Conservation (phyloP, 345 rosid genomes). For the Ailanthus altissimus region DNA sequence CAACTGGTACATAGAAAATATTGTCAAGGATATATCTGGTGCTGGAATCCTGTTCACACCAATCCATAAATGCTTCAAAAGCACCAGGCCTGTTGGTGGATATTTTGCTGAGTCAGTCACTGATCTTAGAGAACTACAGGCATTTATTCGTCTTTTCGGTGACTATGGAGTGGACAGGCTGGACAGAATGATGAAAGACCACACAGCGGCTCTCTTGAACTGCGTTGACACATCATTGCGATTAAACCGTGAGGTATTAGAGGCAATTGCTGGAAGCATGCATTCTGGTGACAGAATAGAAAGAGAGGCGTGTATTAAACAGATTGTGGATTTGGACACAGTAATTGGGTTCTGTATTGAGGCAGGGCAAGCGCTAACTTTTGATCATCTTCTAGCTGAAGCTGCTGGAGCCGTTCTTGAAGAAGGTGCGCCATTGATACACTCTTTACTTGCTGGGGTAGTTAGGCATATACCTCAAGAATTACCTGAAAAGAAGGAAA, state of each 20-base stretch:
- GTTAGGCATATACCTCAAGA: slow-evolving; percentile 84
- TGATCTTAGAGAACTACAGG: slow-evolving; percentile 76
- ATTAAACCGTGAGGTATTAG: slow-evolving; percentile 83
- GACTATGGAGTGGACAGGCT: slow-evolving; percentile 93
- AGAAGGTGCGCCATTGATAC: slow-evolving; percentile 79
- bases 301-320: slow-evolving; percentile 74
- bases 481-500: slow-evolving; percentile 82
- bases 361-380: slow-evolving; percentile 97
- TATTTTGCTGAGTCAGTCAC: slow-evolving; percentile 99
- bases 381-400: slow-evolving; percentile 88
- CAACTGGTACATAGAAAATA: slow-evolving; percentile 98
- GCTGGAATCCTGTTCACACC: slow-evolving; percentile 97
- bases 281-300: slow-evolving; percentile 92
- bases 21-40: slow-evolving; percentile 88
- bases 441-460: slow-evolving; percentile 75
- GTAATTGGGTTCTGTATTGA: slow-evolving; percentile 89
- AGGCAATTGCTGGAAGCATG: slow-evolving; percentile 89
- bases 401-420: slow-evolving; percentile 90
- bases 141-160: slow-evolving; percentile 89
- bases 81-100: slow-evolving; percentile 98
- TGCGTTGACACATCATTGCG: slow-evolving; percentile 91
- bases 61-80: slow-evolving; percentile 85
- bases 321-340: slow-evolving; percentile 93
- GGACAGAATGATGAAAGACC: slow-evolving; percentile 95
- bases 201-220: slow-evolving; percentile 87